Evolutionary conservation across 2,329 filamentous ascomycete species (phyloP), one percentile per base, ranked within the genome.

Genomic region (Pleomassaria siparia): DNA sequence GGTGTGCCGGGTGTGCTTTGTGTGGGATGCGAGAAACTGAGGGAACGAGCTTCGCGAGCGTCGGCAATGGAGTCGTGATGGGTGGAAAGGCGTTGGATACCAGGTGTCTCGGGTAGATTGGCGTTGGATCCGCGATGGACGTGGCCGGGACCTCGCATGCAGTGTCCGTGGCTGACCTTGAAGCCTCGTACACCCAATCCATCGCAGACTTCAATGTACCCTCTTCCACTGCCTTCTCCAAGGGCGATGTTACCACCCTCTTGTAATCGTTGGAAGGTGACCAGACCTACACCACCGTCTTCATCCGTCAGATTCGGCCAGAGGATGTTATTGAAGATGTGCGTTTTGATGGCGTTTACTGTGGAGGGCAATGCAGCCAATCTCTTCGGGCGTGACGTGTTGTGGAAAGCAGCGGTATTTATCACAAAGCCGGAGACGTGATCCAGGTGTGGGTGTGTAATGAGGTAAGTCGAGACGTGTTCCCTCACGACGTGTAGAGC

Each of bases 271-370:
- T 91, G 86, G 60, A 95, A 97, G 0, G 90, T 96, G 26, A 99
- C 84, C 22, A 99, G 80, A 0, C 94, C 94, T 3, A 91, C 91
- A 20, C 94, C 94, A 26, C 91, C 91, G 67, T 96, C 94, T 72
- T 99, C 94, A 63, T 99, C 92, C 0, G 90, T 95, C 30, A 99
- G 75, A 59, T 99, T 99, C 0, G 94, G 94, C 94, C 94, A 99
- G 44, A 97, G 95, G 48, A 96, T 77, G 63, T 96, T 95, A 72
- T 99, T 99, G 76, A 99, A 99, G 50, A 99, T 89, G 71, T 99
- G 91, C 0, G 79, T 84, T 69, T 96, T 97, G 71, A 99, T 86
- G 0, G 92, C 91, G 37, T 89, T 81, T 43, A 99, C 91, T n/a
- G 92, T 95, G 22, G 84, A 86, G 0, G 91, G 90, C 3, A 97